Evolutionary conservation across 2,329 filamentous ascomycete genomes (phyloP), one percentile per base, ranked within the genome.

Genomic region (Sporothrix schenckii): DNA sequence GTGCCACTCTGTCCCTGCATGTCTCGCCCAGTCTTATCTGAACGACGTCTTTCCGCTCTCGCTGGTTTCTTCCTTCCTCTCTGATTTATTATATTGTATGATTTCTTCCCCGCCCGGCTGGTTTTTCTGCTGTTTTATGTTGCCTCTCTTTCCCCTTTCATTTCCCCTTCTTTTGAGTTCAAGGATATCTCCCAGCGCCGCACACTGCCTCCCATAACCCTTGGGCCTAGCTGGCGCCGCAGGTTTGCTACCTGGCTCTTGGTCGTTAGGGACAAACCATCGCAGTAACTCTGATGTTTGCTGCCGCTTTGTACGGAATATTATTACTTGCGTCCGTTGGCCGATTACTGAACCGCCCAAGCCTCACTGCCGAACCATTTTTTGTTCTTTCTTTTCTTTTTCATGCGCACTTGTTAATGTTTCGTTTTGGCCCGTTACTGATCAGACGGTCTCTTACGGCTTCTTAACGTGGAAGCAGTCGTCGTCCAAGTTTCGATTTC

Each of bases 111-210:
- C 41, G n/a, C 24, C 49, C 41, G n/a, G 24, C 53, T 61, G 0
- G 91, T 96, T 74, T 34, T 56, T 34, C 16, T 19, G 19, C 24
- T 30, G 27, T 5, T 34, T 34, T 34, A 9, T 3, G 7, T 53
- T 11, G 11, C 39, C 6, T 60, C 34, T 30, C 27, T 39, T 30
- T 44, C 41, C 9, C 41, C 21, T 65, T 10, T 14, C 30, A 1
- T 30, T 44, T 27, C 10, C 4, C 10, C 24, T 19, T 60, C 10
- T 34, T 19, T 60, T 21, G 6, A 30, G 14, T 7, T 4, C 13
- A 9, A 16, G 11, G 44, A 50, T 19, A 4, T 1, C 16, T 65
- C 39, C 30, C 16, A 3, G 2, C 4, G 11, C 7, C 30, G 19
- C 39, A 49, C 21, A 49, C 1, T 4, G 10, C 19, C 19, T 14